Evolutionary conservation across 2,329 filamentous ascomycete genomes (phyloP), one percentile per base, ranked within the genome.

Genomic region (Thielaviopsis punctulata): DNA sequence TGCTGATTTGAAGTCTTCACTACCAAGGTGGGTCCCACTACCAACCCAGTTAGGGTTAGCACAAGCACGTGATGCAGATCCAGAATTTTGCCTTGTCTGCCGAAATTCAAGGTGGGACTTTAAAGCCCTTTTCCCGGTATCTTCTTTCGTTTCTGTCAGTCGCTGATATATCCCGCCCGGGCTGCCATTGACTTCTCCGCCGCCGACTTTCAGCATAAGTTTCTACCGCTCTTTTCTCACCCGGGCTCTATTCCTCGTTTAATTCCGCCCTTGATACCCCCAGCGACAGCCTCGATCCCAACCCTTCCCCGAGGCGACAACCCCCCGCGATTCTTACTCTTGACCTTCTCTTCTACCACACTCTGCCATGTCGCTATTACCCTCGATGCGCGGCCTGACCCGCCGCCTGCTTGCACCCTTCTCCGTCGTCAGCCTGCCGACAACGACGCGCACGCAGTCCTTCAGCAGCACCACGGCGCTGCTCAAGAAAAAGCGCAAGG

Each of bases 381-480:
- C 52, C 15, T 41, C 43, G 21, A 49, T 54, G 21, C 48, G 52
- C 39, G 48, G 52, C 12, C 48, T 54, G 39, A 48, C 52, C 18
- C 45, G 48, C 47, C 44, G 43, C 47, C 48, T 54, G 12, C 27
- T 51, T 44, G 19, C 41, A 9, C 52, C 52, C 21, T 48, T 52
- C 22, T 30, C 52, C 12, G n/a, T 24, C 10, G 25, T 39, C 9
- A 48, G 33, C 48, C 19, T 27, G 9, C 22, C 52, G n/a, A 5
- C 52, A 13, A 4, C 45, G 19, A 25, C 25, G 15, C 39, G 47
- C 51, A 22, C 49, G 23, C 50, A 48, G 22, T 22, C 52, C 56
- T 64, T 64, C 4, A 63, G 64, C 33, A 66, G 65, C 19, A 49
- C 64, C 3, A 39, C 59, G 1, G 45, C 60, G 48, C 60, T 63